phyloP scores from a whole-genome alignment of 345 rosid species.

The Luvunga scandens region DNA sequence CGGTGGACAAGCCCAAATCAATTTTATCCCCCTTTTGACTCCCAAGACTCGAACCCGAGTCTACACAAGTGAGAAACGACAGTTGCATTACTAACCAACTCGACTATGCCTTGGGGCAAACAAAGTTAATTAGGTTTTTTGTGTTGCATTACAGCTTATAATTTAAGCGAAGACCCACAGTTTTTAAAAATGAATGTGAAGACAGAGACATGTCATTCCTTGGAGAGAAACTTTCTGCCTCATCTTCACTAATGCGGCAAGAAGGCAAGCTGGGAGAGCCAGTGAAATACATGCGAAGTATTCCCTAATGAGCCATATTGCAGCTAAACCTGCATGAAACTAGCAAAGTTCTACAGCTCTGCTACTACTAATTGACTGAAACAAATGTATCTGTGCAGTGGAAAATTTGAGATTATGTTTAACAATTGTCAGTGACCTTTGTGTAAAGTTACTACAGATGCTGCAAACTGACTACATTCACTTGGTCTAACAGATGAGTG shows the following conservation, averaged over 20 bases:
- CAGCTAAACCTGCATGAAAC: background rate
- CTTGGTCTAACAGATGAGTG: background rate
- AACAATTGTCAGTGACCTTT: background rate
- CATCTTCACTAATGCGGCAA: background rate
- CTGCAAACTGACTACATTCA: background rate
- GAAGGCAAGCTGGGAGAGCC: background rate
- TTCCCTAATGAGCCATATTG: background rate
- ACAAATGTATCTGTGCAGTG: background rate
- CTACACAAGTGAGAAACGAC: too few species aligned
- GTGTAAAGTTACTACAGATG: background rate
- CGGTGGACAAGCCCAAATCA: too few species aligned
- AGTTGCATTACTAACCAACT: too few species aligned
- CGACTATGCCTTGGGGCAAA: too few species aligned
- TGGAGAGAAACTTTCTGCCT: background rate
- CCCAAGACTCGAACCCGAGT: too few species aligned
- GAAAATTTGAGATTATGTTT: background rate
- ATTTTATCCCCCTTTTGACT: too few species aligned
- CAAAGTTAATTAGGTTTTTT: background rate
- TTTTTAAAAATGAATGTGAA: background rate
- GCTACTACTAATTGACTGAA: background rate
- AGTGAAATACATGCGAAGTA: background rate
- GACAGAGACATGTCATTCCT: background rate
- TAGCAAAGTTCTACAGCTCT: background rate
- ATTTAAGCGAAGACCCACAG: background rate
- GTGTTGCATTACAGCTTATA: background rate